Evolutionary conservation across 768 basidiomycete species (phyloP).

Genomic region (Pulveroboletus sp.): DNA sequence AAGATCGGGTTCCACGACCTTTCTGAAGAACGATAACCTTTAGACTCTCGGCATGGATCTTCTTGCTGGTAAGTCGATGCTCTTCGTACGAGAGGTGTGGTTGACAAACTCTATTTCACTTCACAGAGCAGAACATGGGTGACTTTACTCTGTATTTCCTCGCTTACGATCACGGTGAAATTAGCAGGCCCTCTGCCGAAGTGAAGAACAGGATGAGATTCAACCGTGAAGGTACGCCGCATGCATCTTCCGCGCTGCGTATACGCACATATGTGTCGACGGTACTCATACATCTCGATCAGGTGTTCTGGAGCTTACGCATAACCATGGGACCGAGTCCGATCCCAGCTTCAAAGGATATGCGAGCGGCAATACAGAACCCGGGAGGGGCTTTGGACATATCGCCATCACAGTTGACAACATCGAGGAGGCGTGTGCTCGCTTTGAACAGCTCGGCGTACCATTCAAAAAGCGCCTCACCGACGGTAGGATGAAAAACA

Average conservation of each 20-base stretch:
- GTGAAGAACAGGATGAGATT: slow-evolving; percentile 49
- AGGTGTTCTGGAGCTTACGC: slow-evolving; percentile 81
- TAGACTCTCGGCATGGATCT: slow-evolving; percentile 76
- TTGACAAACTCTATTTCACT: slow-evolving; percentile 1
- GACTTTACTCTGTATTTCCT: slow-evolving; percentile 85
- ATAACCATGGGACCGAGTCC: slow-evolving; percentile 87
- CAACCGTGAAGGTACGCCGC: slow-evolving; percentile 57
- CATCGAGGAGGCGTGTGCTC: slow-evolving; percentile 74
- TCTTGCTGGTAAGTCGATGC: slow-evolving; percentile 41
- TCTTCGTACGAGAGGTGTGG: not conserved
- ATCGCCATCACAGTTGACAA: slow-evolving; percentile 84
- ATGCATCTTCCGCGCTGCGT: not conserved
- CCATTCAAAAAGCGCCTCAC: slow-evolving; percentile 81
- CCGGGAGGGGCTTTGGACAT: slow-evolving; percentile 77
- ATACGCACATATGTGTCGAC: not conserved
- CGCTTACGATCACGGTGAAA: slow-evolving; percentile 63
- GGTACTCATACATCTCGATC: not conserved
- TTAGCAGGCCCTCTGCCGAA: slow-evolving; percentile 42
- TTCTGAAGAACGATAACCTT: not conserved
- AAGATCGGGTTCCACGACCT: not conserved
- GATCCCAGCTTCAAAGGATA: slow-evolving; percentile 79
- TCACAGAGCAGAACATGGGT: slow-evolving; percentile 46
- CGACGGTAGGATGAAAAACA: slow-evolving; percentile 82
- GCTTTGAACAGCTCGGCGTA: slow-evolving; percentile 78
- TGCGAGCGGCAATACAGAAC: slow-evolving; percentile 79